These are phyloP conservation scores for Allium sativum DNA, from an alignment of 106 monocot species.

Conservation along the genomic window DNA sequence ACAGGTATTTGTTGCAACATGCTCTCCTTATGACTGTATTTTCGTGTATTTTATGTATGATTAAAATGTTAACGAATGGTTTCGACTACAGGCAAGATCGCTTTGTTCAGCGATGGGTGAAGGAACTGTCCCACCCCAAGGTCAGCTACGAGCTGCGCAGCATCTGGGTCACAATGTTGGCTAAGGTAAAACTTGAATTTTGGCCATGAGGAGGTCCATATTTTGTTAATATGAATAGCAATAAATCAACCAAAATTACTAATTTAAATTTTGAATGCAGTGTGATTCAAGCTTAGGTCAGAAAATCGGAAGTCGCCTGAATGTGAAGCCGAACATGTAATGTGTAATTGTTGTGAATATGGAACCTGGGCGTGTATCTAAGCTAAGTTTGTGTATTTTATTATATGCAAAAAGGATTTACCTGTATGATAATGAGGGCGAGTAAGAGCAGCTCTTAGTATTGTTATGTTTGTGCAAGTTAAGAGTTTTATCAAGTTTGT, in stretches of 20 bases:
- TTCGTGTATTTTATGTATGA: too few species aligned
- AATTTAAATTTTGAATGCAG: constrained; percentile 23
- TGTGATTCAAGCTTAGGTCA: constrained; percentile 51
- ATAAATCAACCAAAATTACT: not conserved
- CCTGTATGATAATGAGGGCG: too few species aligned
- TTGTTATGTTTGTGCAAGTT: too few species aligned
- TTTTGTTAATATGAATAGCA: not conserved
- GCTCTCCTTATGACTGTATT: too few species aligned
- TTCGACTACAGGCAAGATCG: constrained; percentile 52
- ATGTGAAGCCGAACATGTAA: constrained; percentile 71
- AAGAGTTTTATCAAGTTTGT: too few species aligned
- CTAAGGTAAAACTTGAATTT: constrained; percentile 25
- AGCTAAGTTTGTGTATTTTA: too few species aligned
- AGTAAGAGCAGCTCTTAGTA: too few species aligned
- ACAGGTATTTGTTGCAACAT: constrained; percentile 27
- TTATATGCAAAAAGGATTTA: too few species aligned
- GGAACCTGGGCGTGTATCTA: too few species aligned
- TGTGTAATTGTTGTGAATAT: not conserved
- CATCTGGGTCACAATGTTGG: constrained; percentile 54
- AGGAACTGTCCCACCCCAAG: constrained; percentile 49
- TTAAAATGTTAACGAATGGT: too few species aligned
- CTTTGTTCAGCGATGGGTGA: constrained; percentile 49
- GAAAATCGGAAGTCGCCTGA: constrained; percentile 55
- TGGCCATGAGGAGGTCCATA: not conserved
- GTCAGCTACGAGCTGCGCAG: constrained; percentile 60